Evolutionary conservation across 108 stramenopile genomes (phyloP).

Genomic region (Cyclostephanos tholiformis): DNA sequence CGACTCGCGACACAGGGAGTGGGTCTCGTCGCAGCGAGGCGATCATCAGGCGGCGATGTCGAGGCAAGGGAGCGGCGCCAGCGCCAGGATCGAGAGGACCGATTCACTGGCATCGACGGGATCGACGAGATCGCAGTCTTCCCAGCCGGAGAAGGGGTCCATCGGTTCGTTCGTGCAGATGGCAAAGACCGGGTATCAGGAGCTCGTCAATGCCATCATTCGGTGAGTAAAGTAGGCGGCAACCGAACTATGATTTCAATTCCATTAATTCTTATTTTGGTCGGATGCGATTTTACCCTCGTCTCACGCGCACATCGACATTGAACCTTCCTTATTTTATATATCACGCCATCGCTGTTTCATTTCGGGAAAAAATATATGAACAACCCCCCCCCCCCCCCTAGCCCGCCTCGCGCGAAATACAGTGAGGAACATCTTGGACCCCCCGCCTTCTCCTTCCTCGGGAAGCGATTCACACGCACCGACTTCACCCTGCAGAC

Average conservation of each 20-base stretch:
- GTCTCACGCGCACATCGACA: not conserved
- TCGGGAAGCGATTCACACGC: conserved; percentile 88
- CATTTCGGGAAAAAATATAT: not conserved
- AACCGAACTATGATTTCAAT: no score
- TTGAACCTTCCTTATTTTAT: conserved; percentile 1
- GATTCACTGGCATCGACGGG: conserved; percentile 20
- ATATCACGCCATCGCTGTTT: not conserved
- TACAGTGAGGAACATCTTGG: conserved; percentile 77
- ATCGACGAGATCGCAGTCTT: conserved; percentile 29
- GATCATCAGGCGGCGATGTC: not conserved
- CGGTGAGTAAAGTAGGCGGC: conserved; percentile 69
- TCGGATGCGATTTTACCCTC: not conserved
- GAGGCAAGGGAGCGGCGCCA: conserved; percentile 16
- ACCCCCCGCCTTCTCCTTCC: conserved; percentile 85
- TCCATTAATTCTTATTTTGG: conserved; percentile 20
- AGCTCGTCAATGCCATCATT: conserved; percentile 86
- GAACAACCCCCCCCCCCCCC: not conserved
- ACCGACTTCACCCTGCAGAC: conserved; percentile 94
- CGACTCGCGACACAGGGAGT: conserved; percentile 35
- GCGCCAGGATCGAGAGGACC: conserved; percentile 8
- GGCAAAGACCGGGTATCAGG: conserved; percentile 67
- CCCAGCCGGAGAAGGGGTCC: conserved; percentile 50
- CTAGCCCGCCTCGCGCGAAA: conserved; percentile 40
- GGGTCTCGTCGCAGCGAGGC: conserved; percentile 7
- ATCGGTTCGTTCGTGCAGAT: conserved; percentile 64